phyloP scores from a whole-genome alignment of 495 filamentous ascomycete species.

The Elaphomyces granulatus region DNA sequence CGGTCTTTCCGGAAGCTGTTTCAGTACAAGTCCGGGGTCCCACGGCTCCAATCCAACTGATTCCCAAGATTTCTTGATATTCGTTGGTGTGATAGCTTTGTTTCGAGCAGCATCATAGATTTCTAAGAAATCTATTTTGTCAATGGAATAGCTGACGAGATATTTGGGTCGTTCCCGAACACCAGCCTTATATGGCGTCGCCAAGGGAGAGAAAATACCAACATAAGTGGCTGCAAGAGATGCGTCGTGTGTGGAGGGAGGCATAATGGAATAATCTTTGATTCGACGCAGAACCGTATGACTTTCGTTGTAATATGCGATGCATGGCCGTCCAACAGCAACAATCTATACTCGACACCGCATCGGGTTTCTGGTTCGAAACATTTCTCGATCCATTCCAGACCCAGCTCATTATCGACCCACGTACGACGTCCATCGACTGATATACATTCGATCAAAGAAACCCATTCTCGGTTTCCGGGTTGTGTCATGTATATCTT shows the following conservation, averaged over 20 bases:
- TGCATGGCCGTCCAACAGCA: conserved; percentile 8
- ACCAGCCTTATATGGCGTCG: background rate
- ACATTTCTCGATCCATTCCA: background rate
- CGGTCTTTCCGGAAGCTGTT: background rate
- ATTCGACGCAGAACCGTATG: conserved; percentile 2
- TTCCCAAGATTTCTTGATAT: background rate
- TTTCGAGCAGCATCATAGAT: background rate
- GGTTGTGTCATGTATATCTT: background rate
- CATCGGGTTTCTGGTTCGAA: background rate
- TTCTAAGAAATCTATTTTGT: conserved; percentile 13
- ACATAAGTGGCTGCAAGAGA: conserved; percentile 12
- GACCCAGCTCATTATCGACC: background rate
- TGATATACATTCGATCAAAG: background rate
- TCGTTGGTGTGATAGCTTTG: background rate
- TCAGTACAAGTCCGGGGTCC: background rate
- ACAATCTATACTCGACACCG: background rate
- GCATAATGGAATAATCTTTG: conserved; percentile 9
- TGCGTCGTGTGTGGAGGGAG: conserved; percentile 8
- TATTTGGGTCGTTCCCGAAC: background rate
- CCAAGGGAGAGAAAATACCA: conserved; percentile 9
- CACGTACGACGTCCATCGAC: background rate
- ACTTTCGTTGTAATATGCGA: conserved; percentile 6
- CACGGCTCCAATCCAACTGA: background rate
- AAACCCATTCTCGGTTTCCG: conserved; percentile 2
- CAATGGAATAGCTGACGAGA: conserved; percentile 3